A percentile compares a stretch with the other conserved stretches of the same genome.
These are phyloP conservation scores for Coemansia sp. DNA, from an alignment of 192 early-diverging fungal genomes.

Conservation along the genomic window DNA sequence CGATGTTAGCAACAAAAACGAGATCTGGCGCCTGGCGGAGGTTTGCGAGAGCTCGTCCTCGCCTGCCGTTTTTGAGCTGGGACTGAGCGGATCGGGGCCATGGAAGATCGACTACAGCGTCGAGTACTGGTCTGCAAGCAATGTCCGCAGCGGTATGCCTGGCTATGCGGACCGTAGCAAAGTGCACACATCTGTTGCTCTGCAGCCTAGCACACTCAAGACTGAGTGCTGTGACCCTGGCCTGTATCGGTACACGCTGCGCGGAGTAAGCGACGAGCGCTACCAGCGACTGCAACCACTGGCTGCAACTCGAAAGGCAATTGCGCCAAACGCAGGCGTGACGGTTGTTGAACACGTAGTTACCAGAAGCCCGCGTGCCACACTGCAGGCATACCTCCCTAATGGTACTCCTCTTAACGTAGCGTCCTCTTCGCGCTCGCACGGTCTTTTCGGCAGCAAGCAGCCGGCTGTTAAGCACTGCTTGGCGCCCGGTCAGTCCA, in stretches of 20 bases:
- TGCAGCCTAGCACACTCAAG: constrained; percentile 38
- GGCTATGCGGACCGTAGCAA: constrained; percentile 28
- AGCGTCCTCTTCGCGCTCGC: constrained; percentile 7
- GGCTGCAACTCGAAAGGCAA: not conserved
- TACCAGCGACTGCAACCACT: constrained; percentile 41
- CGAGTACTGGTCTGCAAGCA: constrained; percentile 33
- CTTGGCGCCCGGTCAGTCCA: constrained; percentile 43
- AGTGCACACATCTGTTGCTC: constrained; percentile 31
- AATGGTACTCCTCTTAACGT: constrained; percentile 29
- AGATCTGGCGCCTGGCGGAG: constrained; percentile 24
- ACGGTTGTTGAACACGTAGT: constrained; percentile 39
- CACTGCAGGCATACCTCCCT: constrained; percentile 41
- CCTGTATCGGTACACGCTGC: constrained; percentile 44
- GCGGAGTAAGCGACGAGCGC: constrained; percentile 44
- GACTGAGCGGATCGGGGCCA: constrained; percentile 41
- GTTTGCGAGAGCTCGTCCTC: constrained; percentile 23
- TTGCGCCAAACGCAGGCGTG: constrained; percentile 9
- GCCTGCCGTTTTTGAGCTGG: constrained; percentile 33
- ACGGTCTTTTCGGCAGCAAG: constrained; percentile 17
- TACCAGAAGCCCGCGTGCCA: constrained; percentile 27
- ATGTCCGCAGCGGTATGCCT: constrained; percentile 20
- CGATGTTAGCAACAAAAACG: not conserved
- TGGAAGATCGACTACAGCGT: constrained; percentile 49
- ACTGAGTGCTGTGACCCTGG: constrained; percentile 41
- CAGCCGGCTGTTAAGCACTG: constrained; percentile 29